Conservation (phyloP, 2,329 filamentous ascomycete genomes). For the Penicillium sp. region DNA sequence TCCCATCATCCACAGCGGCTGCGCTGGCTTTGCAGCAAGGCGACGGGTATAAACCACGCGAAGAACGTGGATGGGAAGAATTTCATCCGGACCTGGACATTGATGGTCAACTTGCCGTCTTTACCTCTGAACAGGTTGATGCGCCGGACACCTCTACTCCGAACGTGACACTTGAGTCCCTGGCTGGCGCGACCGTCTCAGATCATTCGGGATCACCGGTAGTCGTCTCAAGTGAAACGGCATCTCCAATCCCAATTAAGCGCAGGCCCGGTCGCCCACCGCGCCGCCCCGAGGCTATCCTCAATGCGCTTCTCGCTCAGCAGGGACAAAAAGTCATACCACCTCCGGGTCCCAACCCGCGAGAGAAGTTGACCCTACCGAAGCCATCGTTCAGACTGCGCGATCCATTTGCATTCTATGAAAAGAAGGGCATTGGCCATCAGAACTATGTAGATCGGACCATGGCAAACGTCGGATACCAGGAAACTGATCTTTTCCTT, state of each 20-base stretch:
- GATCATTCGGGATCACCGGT: constrained; percentile 45
- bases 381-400: constrained; percentile 50
- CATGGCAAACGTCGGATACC: constrained; percentile 94
- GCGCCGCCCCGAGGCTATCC: constrained; percentile 62
- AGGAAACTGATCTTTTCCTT: constrained; percentile 87
- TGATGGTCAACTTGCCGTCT: constrained; percentile 74
- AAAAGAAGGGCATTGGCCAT: constrained; percentile 81
- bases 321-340: constrained; percentile 55
- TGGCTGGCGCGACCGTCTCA: constrained; percentile 24
- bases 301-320: constrained; percentile 60
- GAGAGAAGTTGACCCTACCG: constrained; percentile 51
- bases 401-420: constrained; percentile 55
- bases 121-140: constrained; percentile 82
- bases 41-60: constrained; percentile 95
- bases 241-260: constrained; percentile 50
- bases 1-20: constrained; percentile 79
- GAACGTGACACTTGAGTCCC: constrained; percentile 35
- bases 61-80: constrained; percentile 96
- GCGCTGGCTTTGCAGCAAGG: constrained; percentile 86
- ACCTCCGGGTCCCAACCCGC: constrained; percentile 51
- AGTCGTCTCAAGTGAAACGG: constrained; percentile 39
- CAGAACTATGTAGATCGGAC: constrained; percentile 92
- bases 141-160: constrained; percentile 60
- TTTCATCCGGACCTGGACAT: constrained; percentile 96
- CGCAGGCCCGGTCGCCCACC: constrained; percentile 65